A percentile compares a stretch with the other conserved stretches of the same genome.
phyloP scores from a whole-genome alignment of 2,329 filamentous ascomycete species.

The Cordyceps javanica region DNA sequence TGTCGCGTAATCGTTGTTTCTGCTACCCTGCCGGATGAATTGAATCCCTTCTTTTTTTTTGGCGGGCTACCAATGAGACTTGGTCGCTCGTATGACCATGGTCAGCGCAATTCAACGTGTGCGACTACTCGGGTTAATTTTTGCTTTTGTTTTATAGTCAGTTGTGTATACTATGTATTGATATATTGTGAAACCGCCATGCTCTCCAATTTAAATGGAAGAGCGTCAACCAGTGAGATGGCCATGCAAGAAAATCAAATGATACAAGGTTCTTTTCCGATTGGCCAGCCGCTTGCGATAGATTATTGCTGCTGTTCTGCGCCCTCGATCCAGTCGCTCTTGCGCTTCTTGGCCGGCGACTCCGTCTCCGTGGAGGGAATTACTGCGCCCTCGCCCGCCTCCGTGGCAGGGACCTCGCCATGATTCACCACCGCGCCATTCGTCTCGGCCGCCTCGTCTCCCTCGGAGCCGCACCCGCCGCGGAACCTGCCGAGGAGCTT shows the following conservation, averaged over 20 bases:
- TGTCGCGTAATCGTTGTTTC: background rate
- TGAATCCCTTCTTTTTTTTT: background rate
- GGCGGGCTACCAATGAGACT: no score
- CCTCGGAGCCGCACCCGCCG: conserved; percentile 30
- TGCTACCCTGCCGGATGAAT: background rate
- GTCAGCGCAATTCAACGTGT: no score
- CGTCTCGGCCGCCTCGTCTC: background rate
- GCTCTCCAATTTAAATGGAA: background rate
- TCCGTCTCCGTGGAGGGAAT: conserved; percentile 14
- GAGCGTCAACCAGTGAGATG: no score
- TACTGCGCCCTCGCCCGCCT: background rate
- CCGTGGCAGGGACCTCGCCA: conserved; percentile 12
- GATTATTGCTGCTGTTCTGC: background rate
- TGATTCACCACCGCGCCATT: conserved; percentile 11
- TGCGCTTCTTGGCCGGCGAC: conserved; percentile 27
- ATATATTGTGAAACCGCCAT: background rate
- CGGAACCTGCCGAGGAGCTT: conserved; percentile 43
- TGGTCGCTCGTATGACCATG: no score
- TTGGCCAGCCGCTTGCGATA: background rate
- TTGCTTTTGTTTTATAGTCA: background rate
- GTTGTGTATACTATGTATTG: background rate
- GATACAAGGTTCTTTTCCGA: background rate
- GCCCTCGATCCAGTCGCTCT: conserved; percentile 30
- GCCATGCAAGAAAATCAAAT: background rate
- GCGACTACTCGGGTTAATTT: no score